phyloP scores from a whole-genome alignment of 169 alveolate genomes.

The Cyclospora cayetanensis region DNA sequence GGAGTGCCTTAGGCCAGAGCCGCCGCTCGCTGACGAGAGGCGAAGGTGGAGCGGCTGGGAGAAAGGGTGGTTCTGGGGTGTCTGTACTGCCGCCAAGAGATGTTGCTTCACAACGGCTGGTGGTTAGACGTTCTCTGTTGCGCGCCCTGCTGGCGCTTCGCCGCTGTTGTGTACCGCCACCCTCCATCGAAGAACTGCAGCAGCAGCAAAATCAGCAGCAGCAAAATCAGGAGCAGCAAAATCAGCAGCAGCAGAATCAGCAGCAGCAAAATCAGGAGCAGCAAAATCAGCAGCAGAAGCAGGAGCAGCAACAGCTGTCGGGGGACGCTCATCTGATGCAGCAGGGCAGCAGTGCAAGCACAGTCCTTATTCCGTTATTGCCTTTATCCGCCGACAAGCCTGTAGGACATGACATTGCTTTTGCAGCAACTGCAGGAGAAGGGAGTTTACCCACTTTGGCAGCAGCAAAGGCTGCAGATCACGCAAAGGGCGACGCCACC shows the following conservation, averaged over 20 bases:
- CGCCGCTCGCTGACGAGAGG: neutral
- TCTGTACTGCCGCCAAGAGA: constrained; percentile 17
- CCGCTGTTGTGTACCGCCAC: constrained; percentile 12
- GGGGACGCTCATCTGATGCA: no score
- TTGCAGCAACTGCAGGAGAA: neutral
- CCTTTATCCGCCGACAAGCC: neutral
- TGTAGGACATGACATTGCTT: neutral
- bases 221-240: neutral
- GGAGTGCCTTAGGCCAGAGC: no score
- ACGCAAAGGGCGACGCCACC: neutral
- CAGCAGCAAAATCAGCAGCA: constrained; percentile 13
- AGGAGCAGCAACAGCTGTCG: neutral
- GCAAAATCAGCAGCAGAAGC: neutral
- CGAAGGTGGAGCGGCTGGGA: constrained; percentile 2
- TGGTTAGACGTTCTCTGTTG: constrained; percentile 38
- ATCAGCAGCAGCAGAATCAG: neutral
- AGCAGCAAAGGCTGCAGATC: no score
- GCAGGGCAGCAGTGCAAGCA: neutral
- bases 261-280: neutral
- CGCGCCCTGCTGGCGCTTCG: constrained; percentile 42
- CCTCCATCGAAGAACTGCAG: constrained; percentile 21
- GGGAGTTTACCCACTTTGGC: no score
- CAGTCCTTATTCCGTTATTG: neutral
- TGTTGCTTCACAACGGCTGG: constrained; percentile 32
- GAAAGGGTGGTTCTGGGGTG: neutral